These are phyloP conservation scores for Boletus tomentosulus DNA, from an alignment of 768 basidiomycete genomes.

Conservation along the genomic window DNA sequence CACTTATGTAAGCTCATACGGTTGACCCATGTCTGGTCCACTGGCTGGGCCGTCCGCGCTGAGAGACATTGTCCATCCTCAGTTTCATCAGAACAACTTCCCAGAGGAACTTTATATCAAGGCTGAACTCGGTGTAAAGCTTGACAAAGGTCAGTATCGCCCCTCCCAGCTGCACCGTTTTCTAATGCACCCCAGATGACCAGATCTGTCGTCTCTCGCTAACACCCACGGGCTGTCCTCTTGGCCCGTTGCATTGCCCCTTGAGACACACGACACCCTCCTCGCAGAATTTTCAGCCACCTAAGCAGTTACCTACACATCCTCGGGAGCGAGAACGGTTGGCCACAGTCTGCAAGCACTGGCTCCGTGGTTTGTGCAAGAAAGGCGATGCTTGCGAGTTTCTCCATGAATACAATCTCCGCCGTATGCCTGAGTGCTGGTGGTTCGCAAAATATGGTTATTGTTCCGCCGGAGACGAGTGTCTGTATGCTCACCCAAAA, in stretches of 20 bases:
- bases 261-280: slow-evolving; percentile 89
- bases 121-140: slow-evolving; percentile 75
- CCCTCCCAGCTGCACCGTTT: neutral
- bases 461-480: slow-evolving; percentile 95
- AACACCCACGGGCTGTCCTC: slow-evolving; percentile 80
- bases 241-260: slow-evolving; percentile 89
- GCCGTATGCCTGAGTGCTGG: slow-evolving; percentile 99
- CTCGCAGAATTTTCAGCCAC: slow-evolving; percentile 83
- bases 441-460: slow-evolving; percentile 99
- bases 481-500: slow-evolving; percentile 93
- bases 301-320: slow-evolving; percentile 76
- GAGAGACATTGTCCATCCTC: slow-evolving; percentile 75
- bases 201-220: slow-evolving; percentile 90
- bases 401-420: slow-evolving; percentile 95
- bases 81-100: slow-evolving; percentile 93
- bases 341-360: slow-evolving; percentile 97
- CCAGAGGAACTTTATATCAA: slow-evolving; percentile 79
- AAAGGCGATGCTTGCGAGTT: slow-evolving; percentile 98
- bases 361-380: slow-evolving; percentile 96
- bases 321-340: slow-evolving; percentile 80
- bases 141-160: slow-evolving; percentile 72
- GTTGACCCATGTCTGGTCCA: slow-evolving; percentile 37
- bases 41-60: slow-evolving; percentile 55
- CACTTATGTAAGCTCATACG: slow-evolving; percentile 7
- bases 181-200: slow-evolving; percentile 54